These are phyloP conservation scores for Penicillium thymicola DNA, from an alignment of 2,329 filamentous ascomycete genomes.

Conservation along the genomic window DNA sequence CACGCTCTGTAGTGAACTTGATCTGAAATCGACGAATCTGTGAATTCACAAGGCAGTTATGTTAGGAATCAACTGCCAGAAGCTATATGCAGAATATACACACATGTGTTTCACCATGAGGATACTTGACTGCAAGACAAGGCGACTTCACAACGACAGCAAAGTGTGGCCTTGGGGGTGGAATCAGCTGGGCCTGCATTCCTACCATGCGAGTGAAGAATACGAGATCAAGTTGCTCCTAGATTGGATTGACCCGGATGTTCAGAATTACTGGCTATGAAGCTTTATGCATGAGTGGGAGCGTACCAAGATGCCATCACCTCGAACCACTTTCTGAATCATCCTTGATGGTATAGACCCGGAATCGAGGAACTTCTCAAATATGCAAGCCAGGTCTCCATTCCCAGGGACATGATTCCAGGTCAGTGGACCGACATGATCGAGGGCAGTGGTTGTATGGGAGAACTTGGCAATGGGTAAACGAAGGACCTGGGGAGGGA, in stretches of 20 bases:
- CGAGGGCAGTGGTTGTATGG: slow-evolving; percentile 39
- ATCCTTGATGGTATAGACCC: slow-evolving; percentile 11
- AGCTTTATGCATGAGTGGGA: background rate
- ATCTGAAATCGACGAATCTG: slow-evolving; percentile 47
- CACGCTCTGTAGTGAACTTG: slow-evolving; percentile 40
- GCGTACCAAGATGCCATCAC: slow-evolving; percentile 38
- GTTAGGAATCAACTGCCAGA: background rate
- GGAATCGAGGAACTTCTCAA: slow-evolving; percentile 30
- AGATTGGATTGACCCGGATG: background rate
- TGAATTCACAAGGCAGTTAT: background rate
- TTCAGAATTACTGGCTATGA: background rate
- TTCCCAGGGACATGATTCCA: slow-evolving; percentile 45
- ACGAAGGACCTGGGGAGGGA: slow-evolving; percentile 19
- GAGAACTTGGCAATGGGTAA: slow-evolving; percentile 45
- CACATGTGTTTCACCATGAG: slow-evolving; percentile 30
- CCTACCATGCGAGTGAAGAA: slow-evolving; percentile 29
- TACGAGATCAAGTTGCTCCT: slow-evolving; percentile 45
- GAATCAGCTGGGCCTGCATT: slow-evolving; percentile 13
- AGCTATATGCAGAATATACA: slow-evolving; percentile 4
- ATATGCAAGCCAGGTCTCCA: slow-evolving; percentile 34
- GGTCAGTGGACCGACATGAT: slow-evolving; percentile 38
- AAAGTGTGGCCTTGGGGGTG: slow-evolving; percentile 30
- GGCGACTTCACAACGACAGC: slow-evolving; percentile 45
- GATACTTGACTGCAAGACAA: slow-evolving; percentile 47
- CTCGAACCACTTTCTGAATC: slow-evolving; percentile 36